These are phyloP conservation scores for Pyrenochaeta sp. DNA, from an alignment of 2,329 filamentous ascomycete species.

Conservation along the genomic window DNA sequence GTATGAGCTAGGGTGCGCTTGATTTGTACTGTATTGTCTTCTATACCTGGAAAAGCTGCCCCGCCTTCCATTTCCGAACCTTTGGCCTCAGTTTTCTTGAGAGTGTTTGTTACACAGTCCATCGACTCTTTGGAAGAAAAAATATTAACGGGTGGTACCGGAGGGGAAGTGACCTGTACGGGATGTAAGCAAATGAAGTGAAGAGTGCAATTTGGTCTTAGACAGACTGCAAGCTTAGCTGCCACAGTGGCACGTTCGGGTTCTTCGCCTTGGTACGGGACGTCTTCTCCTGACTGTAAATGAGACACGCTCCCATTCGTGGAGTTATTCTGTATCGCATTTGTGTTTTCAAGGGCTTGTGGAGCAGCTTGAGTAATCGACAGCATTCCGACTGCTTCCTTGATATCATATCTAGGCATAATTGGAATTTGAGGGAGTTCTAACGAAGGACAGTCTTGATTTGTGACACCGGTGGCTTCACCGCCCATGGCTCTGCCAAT, in stretches of 20 bases:
- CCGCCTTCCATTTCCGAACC: not conserved
- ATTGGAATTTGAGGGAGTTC: too few species aligned
- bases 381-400: too few species aligned
- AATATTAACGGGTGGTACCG: too few species aligned
- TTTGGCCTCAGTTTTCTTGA: not conserved
- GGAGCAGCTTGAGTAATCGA: not conserved
- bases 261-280: not conserved
- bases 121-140: too few species aligned
- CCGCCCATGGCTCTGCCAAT: not conserved
- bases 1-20: not conserved
- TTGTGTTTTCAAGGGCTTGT: not conserved
- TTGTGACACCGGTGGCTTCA: too few species aligned
- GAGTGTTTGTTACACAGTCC: too few species aligned
- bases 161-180: too few species aligned
- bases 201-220: conserved; percentile 3
- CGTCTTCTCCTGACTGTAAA: not conserved
- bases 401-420: too few species aligned
- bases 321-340: not conserved
- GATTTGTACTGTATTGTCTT: not conserved
- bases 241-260: not conserved
- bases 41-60: not conserved
- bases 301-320: not conserved
- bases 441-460: too few species aligned
- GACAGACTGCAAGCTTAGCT: conserved; percentile 16
- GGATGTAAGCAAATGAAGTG: not conserved